These are phyloP conservation scores for Phytophthora kernoviae DNA, from an alignment of 352 stramenopile species.

Conservation along the genomic window DNA sequence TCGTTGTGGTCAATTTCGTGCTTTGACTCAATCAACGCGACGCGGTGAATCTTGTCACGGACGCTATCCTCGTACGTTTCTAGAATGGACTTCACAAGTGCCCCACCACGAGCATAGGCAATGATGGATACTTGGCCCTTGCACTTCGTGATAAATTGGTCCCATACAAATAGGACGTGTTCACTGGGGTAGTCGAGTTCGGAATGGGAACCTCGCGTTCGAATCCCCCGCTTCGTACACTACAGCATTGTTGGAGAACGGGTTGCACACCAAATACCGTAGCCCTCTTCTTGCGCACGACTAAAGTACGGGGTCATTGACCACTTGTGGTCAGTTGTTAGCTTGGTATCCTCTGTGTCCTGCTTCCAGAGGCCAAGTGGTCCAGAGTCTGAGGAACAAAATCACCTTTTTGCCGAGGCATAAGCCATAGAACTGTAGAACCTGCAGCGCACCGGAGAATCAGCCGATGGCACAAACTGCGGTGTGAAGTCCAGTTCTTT, in stretches of 20 bases:
- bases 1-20: constrained; percentile 86
- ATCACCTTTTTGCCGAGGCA: constrained; percentile 85
- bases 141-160: constrained; percentile 80
- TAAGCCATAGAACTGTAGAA: constrained; percentile 91
- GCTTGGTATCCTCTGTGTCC: constrained; percentile 57
- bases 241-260: constrained; percentile 86
- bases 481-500: constrained; percentile 83
- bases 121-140: constrained; percentile 87
- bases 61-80: constrained; percentile 76
- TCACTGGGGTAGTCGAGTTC: constrained; percentile 86
- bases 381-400: constrained; percentile 84
- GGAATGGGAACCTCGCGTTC: constrained; percentile 86
- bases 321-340: constrained; percentile 85
- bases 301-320: constrained; percentile 88
- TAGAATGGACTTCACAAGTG: constrained; percentile 84
- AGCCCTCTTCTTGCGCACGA: constrained; percentile 86
- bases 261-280: constrained; percentile 88
- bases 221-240: constrained; percentile 90
- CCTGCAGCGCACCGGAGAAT: constrained; percentile 86
- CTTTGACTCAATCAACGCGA: constrained; percentile 89
- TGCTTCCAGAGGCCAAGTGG: constrained; percentile 87
- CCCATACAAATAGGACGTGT: constrained; percentile 90
- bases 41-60: constrained; percentile 81
- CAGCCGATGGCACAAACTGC: constrained; percentile 84
- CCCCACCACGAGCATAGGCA: constrained; percentile 79